These are phyloP conservation scores for Aurinia saxatilis DNA, from an alignment of 345 rosid genomes.

Conservation along the genomic window DNA sequence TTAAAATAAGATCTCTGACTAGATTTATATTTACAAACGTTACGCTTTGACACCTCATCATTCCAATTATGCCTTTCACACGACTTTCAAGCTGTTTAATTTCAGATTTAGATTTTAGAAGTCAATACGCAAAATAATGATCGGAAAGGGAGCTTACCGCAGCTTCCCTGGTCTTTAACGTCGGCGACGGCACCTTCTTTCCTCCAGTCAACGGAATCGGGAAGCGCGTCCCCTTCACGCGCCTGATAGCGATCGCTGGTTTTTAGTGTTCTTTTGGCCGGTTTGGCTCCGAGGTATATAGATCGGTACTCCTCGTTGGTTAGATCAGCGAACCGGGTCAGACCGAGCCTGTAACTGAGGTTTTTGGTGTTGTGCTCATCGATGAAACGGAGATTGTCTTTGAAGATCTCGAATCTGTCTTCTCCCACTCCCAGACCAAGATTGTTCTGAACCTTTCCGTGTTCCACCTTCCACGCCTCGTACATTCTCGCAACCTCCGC, in stretches of 20 bases:
- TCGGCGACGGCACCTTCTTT: conserved; percentile 63
- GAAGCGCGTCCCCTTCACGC: conserved; percentile 56
- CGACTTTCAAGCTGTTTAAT: background rate
- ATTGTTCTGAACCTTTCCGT: conserved; percentile 57
- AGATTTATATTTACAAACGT: no score
- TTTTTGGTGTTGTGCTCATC: conserved; percentile 65
- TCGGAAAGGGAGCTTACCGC: conserved; percentile 37
- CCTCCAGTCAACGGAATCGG: conserved; percentile 78
- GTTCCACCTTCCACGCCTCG: conserved; percentile 66
- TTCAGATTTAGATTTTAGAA: background rate
- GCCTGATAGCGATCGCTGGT: conserved; percentile 45
- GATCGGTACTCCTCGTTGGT: conserved; percentile 90
- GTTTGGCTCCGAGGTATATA: conserved; percentile 51
- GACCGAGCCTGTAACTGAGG: conserved; percentile 57
- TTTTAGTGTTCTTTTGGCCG: conserved; percentile 32
- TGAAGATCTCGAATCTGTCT: conserved; percentile 69
- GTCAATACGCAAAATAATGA: background rate
- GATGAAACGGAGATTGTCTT: conserved; percentile 74
- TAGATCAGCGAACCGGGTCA: conserved; percentile 86
- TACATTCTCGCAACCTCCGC: conserved; percentile 59
- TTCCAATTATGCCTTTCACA: background rate
- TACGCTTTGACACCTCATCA: no score
- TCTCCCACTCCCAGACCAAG: conserved; percentile 49
- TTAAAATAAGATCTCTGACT: no score
- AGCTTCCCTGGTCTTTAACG: conserved; percentile 81